Evolutionary conservation across 352 stramenopile genomes (phyloP), one percentile per base, ranked within the genome.

Genomic region (Pythium sp.): DNA sequence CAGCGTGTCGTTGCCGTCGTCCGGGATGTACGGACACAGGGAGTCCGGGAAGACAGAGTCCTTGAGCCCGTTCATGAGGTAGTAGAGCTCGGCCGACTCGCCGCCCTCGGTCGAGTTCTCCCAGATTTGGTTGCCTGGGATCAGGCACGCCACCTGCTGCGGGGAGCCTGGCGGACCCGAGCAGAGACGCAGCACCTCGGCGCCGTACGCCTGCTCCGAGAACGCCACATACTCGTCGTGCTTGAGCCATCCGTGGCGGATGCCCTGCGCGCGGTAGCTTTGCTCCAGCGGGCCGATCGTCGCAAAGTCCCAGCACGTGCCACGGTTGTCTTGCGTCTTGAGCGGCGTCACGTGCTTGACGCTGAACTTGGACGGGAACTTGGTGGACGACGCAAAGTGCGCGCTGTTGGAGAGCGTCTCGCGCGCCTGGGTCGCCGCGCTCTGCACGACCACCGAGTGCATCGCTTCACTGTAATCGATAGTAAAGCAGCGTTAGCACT

Each of bases 221-320:
- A 91, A 67, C 26, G 79, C 74, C 34, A 91, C 70, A 70, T 79
- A 91, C 66, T 86, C 75, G 54, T 88, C 74, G 30, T 73, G 62
- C 53, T 76, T 43, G 28, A 91, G 67, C 82, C 82, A 91, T 7
- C 82, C 80, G 14, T 80, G 61, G 26, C 60, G 72, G 53, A 89
- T 72, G 26, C 82, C 82, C 54, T 91, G 82, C 57, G 80, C 73
- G 32, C 82, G 79, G 70, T 91, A 91, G 67, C 73, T 82, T 62
- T 89, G 80, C 68, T 91, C 82, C n/a, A 91, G 56, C n/a, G 87
- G 79, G 0, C 60, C 80, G 26, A 91, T 79, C 4, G 77, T 86
- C 2, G 78, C 82, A 65, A 89, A 90, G 61, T 90, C 82, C 82
- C 82, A 91, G 74, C 82, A 89, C 41, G 82, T 91, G 34, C 82